Base-by-base conservation (phyloP, 2,329 filamentous ascomycete genomes). In the Westerdykella aurantiaca region DNA sequence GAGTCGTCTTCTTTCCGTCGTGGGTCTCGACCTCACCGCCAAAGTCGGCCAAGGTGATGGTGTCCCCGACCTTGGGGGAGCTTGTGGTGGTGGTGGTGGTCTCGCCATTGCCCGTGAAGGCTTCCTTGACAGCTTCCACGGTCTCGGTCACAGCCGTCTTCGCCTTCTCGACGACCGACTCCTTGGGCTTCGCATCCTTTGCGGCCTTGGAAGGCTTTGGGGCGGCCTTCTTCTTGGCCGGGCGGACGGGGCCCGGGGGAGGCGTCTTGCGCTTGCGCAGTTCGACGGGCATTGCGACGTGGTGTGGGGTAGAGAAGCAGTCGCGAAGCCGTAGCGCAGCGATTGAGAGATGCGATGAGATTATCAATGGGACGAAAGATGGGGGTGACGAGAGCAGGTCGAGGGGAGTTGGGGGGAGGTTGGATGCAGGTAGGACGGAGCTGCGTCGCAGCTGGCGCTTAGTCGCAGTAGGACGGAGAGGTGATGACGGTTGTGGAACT, bases 1-100 rank as follows among this genome's bases (percentile, higher is more conserved):
- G 73, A 1, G 82, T 88, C 5, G 85, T 89, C 71, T 85, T 86
- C 42, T 77, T 73, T 58, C 89, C 89, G 51, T 95, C 88, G 53
- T 97, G 82, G 50, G 85, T 93, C 74, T 93, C 81, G 51, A 98
- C 72, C 62, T 93, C 83, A 43, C 78, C 79, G 44, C 79, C 79
- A 54, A 83, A 82, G 23, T 63, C 66, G 12, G 77, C 69, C 40
- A 83, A 67, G 39, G 71, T 61, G 51, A 83, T 69, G 21, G 63
- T 74, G 50, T 79, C 72, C 50, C 78, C 79, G 23, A 72, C 69
- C 47, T 66, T 65, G 42, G 60, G 61, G 38, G 57, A 46, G 6
- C 41, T 57, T 52, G 21, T 18, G 33, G 42, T 31, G 37, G 21
- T 18, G 33, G 42, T 31, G 37, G 46, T 17, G 57, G 47, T 34